Percentiles rank a stretch among this genome's conserved stretches.
Evolutionary conservation across 345 rosid species (phyloP).

Genomic region (Lenwebbia sp.): DNA sequence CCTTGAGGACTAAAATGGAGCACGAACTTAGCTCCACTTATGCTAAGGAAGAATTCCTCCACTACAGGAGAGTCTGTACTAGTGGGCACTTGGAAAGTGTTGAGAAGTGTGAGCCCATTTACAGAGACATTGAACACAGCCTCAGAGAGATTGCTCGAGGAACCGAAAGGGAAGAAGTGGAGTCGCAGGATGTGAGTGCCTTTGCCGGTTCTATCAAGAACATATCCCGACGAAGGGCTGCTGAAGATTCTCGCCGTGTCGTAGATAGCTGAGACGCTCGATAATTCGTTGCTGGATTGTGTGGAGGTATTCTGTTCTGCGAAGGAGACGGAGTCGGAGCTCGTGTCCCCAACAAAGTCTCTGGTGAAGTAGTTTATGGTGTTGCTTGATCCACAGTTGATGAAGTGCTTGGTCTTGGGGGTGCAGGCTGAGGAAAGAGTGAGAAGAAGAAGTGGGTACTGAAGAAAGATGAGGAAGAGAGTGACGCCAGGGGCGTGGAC

Average conservation of each 20-base stretch:
- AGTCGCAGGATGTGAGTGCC: conserved; percentile 36
- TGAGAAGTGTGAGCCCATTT: conserved; percentile 15
- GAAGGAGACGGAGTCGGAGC: background rate
- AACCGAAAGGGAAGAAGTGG: conserved; percentile 22
- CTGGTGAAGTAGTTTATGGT: background rate
- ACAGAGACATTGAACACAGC: conserved; percentile 29
- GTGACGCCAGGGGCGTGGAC: background rate
- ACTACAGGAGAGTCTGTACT: conserved; percentile 1
- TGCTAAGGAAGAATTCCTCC: conserved; percentile 36
- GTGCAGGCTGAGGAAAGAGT: background rate
- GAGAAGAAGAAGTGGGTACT: background rate
- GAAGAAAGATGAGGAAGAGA: background rate
- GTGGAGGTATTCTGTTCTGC: background rate
- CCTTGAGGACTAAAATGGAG: conserved; percentile 27
- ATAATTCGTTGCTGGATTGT: background rate
- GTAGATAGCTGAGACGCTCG: conserved; percentile 10
- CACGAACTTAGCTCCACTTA: background rate
- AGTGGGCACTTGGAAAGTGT: conserved; percentile 8
- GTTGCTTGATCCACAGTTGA: conserved; percentile 19
- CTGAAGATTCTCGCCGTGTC: conserved; percentile 37
- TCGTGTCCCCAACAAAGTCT: conserved; percentile 9
- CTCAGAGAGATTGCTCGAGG: conserved; percentile 7
- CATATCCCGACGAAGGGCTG: conserved; percentile 12
- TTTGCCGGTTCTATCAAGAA: conserved; percentile 2
- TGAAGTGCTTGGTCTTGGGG: background rate